Conservation (phyloP, 768 basidiomycete genomes). For the Chalciporus piperatus region DNA sequence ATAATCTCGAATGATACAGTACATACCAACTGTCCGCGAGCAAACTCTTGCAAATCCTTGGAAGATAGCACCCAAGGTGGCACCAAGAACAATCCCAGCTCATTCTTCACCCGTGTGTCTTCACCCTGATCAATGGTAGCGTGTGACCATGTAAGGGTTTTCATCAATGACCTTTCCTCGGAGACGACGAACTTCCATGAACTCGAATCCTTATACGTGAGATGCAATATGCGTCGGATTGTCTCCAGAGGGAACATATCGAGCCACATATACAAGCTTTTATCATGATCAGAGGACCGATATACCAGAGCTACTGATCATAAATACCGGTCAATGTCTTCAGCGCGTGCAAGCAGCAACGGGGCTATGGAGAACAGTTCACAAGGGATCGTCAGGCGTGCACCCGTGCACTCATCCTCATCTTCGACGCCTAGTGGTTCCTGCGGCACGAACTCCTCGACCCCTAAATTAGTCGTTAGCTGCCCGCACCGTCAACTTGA, state of each 20-base stretch:
- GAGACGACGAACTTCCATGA: conserved; percentile 31
- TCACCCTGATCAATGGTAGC: conserved; percentile 9
- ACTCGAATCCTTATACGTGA: conserved; percentile 27
- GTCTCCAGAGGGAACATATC: conserved; percentile 51
- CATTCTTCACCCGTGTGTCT: conserved; percentile 12
- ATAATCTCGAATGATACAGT: neutral
- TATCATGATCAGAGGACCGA: neutral
- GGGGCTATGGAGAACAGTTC: conserved; percentile 34
- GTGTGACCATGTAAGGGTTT: conserved; percentile 28
- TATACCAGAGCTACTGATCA: neutral
- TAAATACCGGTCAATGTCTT: conserved; percentile 43
- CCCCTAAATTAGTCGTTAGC: conserved; percentile 33
- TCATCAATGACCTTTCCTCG: conserved; percentile 23
- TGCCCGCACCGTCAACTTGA: neutral
- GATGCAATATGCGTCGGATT: conserved; percentile 39
- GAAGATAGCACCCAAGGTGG: conserved; percentile 39
- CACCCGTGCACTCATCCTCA: conserved; percentile 37
- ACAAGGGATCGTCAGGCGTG: conserved; percentile 44
- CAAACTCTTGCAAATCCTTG: conserved; percentile 35
- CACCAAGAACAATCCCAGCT: conserved; percentile 33
- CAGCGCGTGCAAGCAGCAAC: conserved; percentile 36
- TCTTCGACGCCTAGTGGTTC: conserved; percentile 35
- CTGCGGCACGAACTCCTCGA: conserved; percentile 35
- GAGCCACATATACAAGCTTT: conserved; percentile 49
- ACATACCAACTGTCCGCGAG: conserved; percentile 21